Evolutionary conservation across 805 yeast genomes (phyloP).

Genomic region (Saccharomyces cerevisiae): DNA sequence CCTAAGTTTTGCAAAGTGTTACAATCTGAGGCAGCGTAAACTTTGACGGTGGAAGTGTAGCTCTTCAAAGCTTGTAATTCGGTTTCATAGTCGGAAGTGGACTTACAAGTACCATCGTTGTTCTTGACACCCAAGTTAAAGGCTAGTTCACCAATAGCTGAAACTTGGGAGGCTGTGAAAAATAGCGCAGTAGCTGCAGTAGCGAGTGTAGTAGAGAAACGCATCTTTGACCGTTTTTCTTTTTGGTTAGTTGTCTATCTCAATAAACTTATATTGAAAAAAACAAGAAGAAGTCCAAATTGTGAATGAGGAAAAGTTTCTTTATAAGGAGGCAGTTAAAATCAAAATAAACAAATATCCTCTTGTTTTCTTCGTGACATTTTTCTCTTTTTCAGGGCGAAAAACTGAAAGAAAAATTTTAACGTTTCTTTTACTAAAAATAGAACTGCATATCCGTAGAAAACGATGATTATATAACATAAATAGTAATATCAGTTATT

Average conservation of each 20-base stretch:
- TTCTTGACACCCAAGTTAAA: conserved; percentile 82
- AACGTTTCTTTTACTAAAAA: not conserved
- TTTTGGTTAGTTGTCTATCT: not conserved
- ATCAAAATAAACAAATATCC: not conserved
- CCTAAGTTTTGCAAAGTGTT: conserved; percentile 77
- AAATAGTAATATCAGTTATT: not conserved
- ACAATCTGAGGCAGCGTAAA: conserved; percentile 91
- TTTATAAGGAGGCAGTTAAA: not conserved
- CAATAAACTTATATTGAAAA: not conserved
- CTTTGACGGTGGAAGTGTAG: conserved; percentile 63
- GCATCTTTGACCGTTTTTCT: conserved; percentile 12
- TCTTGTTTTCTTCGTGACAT: not conserved
- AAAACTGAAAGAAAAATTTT: not conserved
- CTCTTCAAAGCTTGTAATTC: conserved; percentile 56
- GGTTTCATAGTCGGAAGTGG: conserved; percentile 55
- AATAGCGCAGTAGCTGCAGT: conserved; percentile 37
- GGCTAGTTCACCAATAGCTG: conserved; percentile 65
- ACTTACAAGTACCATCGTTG: conserved; percentile 67
- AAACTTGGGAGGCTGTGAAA: conserved; percentile 37
- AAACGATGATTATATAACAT: not conserved
- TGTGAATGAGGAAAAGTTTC: not conserved
- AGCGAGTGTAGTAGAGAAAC: conserved; percentile 32
- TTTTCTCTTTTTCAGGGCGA: not conserved
- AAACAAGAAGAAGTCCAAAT: not conserved
- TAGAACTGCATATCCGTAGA: not conserved